These are phyloP conservation scores for Fraxinus cuspidata DNA, from an alignment of 257 asterid genomes.

Conservation along the genomic window DNA sequence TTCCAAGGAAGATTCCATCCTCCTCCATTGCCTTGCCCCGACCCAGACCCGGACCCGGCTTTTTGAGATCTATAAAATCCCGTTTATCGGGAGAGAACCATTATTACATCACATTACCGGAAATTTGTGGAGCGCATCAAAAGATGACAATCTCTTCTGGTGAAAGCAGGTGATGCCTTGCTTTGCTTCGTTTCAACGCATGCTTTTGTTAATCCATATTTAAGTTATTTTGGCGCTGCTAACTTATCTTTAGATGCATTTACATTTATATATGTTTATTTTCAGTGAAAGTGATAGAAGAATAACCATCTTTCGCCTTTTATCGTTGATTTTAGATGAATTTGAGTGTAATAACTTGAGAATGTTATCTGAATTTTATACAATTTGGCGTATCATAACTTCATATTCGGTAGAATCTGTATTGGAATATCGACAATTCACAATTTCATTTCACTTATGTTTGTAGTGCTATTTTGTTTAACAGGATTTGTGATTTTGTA, in stretches of 20 bases:
- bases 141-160: constrained; percentile 35
- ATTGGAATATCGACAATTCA: background rate
- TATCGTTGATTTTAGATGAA: background rate
- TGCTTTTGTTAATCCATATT: constrained; percentile 5
- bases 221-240: background rate
- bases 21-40: background rate
- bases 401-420: background rate
- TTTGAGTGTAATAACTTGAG: background rate
- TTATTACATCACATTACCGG: background rate
- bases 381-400: background rate
- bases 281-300: background rate
- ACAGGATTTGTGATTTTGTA: background rate
- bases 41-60: background rate
- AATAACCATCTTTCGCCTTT: background rate
- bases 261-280: background rate
- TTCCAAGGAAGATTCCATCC: background rate
- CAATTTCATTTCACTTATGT: background rate
- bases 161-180: constrained; percentile 25
- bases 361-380: background rate
- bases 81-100: background rate
- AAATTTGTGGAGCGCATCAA: background rate
- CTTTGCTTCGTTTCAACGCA: background rate
- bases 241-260: background rate
- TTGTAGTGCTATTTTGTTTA: background rate
- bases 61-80: background rate